Evolutionary conservation across 2,329 filamentous ascomycete species (phyloP).

Genomic region (Diaporthe sp.): DNA sequence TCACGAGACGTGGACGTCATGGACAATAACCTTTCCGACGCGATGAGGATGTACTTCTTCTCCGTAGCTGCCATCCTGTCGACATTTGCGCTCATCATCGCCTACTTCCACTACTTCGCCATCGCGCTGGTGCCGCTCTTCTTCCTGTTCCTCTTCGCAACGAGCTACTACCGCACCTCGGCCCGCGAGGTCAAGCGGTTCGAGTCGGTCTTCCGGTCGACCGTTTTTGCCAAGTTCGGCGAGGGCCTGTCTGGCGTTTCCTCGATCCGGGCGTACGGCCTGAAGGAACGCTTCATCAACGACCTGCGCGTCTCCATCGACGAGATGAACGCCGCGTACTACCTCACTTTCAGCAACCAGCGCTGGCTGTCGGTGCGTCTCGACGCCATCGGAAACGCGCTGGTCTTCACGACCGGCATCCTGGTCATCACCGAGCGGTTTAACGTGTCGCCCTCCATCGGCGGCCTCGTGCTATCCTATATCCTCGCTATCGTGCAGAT

Average conservation of each 20-base stretch:
- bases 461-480: slow-evolving; percentile 90
- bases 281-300: slow-evolving; percentile 78
- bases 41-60: slow-evolving; percentile 92
- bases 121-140: slow-evolving; percentile 73
- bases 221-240: slow-evolving; percentile 89
- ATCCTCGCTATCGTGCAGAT: slow-evolving; percentile 94
- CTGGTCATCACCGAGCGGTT: slow-evolving; percentile 93
- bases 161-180: slow-evolving; percentile 89
- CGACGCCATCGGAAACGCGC: slow-evolving; percentile 82
- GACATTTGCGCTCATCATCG: slow-evolving; percentile 90
- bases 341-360: slow-evolving; percentile 94
- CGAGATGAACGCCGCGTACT: slow-evolving; percentile 94
- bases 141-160: slow-evolving; percentile 81
- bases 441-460: slow-evolving; percentile 83
- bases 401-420: slow-evolving; percentile 90
- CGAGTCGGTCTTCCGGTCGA: slow-evolving; percentile 87
- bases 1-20: slow-evolving; percentile 95
- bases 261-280: slow-evolving; percentile 89
- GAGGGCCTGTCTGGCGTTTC: slow-evolving; percentile 88
- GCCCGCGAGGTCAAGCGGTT: slow-evolving; percentile 95
- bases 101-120: slow-evolving; percentile 92
- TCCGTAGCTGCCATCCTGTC: slow-evolving; percentile 84
- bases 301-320: slow-evolving; percentile 82
- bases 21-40: slow-evolving; percentile 91
- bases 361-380: slow-evolving; percentile 90